Base-by-base conservation (phyloP, 148 eudicot genomes). In the Cornus kousa region DNA sequence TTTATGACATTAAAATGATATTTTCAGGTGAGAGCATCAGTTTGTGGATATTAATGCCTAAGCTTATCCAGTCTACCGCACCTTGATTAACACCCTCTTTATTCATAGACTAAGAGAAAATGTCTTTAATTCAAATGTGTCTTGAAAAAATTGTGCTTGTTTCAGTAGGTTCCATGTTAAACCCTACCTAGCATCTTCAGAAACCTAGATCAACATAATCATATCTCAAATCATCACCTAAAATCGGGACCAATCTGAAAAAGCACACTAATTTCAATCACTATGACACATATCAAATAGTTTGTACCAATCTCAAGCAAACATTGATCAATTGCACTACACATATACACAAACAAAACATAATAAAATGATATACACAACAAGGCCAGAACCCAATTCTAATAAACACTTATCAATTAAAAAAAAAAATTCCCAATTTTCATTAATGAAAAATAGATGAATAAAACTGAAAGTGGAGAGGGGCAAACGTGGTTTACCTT, bases 401-500 rank as follows among this genome's bases (percentile, higher is more conserved):
- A 60, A 20, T 3, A 60, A 17, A 60, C 1, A 4, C 5, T 39
- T 7, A 39, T 39, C 43, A 39, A 39, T 4, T 39, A 39, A 39
- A 39, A 39, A 4, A 0, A 39, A 39, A 39, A 39, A 39, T 7
- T 20, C n/a, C n/a, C 16, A 60, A 20, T 17, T 4, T 1, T 5
- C 1, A 7, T 17, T 20, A 57, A 62, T 62, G 66, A n/a, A n/a
- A 20, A 62, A 17, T 1, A 62, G 23, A 4, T 20, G 66, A 62
- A 17, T 62, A 5, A 19, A 62, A n/a, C 5, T 57, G 64, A 14
- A 2, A 19, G 5, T 13, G 20, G 64, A n/a, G 19, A 19, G 66
- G 66, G 7, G 24, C 66, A 62, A 20, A 62, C 3, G 66, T 3
- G 66, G 66, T 62, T 23, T 68, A 91, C 95, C 91, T 87, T 91